phyloP scores from a whole-genome alignment of 495 filamentous ascomycete genomes.

The Corynascus novoguineensis region DNA sequence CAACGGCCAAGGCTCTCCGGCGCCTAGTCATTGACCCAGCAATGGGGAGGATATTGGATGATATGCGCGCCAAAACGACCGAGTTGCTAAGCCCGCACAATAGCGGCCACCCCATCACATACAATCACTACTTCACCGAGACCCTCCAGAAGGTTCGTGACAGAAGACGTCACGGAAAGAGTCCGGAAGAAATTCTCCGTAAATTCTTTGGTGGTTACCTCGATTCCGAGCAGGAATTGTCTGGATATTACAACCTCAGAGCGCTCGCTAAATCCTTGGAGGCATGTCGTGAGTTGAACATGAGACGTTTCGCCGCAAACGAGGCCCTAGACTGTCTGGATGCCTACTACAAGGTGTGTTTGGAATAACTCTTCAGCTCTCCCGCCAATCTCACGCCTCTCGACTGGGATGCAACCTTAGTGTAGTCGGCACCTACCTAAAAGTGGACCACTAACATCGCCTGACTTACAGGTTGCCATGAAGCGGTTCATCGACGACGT shows the following conservation, averaged over 20 bases:
- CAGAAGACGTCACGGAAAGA: slow-evolving; percentile 21
- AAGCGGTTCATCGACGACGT: slow-evolving; percentile 60
- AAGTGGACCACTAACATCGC: neutral
- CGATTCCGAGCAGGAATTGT: slow-evolving; percentile 5
- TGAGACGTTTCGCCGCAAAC: slow-evolving; percentile 39
- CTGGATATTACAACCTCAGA: slow-evolving; percentile 15
- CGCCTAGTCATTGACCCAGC: slow-evolving; percentile 28
- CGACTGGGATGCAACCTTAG: neutral
- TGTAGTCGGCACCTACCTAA: too few relatives aligned
- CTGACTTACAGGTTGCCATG: slow-evolving; percentile 48
- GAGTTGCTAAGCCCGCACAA: slow-evolving; percentile 36
- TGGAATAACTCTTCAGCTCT: neutral
- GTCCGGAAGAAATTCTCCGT: slow-evolving; percentile 14
- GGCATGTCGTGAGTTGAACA: slow-evolving; percentile 28
- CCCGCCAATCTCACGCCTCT: neutral
- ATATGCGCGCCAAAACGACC: slow-evolving; percentile 26
- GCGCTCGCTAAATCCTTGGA: slow-evolving; percentile 27
- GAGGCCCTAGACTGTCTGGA: slow-evolving; percentile 46
- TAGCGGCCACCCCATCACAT: slow-evolving; percentile 47
- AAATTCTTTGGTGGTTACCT: slow-evolving; percentile 20
- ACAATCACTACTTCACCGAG: slow-evolving; percentile 52
- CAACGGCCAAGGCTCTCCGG: slow-evolving; percentile 29
- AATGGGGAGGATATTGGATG: slow-evolving; percentile 21
- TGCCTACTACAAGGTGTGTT: slow-evolving; percentile 47
- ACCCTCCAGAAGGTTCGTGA: slow-evolving; percentile 39